A percentile compares a stretch with the other conserved stretches of the same genome.
Conservation (phyloP, 345 rosid species). For the Moricandia moricandioides region DNA sequence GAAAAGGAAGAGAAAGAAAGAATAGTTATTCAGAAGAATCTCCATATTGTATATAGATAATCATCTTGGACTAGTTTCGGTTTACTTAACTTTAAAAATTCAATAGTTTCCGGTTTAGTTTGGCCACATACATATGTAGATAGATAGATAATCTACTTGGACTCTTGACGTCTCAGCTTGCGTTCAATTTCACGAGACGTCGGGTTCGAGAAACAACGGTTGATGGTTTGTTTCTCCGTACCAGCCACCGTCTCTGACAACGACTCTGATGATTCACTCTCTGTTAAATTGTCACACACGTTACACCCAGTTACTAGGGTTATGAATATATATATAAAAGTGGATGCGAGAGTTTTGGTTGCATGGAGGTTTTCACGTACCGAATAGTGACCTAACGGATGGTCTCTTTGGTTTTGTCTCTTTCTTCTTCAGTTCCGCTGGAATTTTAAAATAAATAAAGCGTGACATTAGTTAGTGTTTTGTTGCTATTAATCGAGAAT, state of each 20-base stretch:
- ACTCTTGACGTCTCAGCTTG: conserved; percentile 34
- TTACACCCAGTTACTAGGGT: neutral
- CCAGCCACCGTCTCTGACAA: conserved; percentile 38
- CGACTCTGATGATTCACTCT: conserved; percentile 45
- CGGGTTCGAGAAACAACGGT: conserved; percentile 53
- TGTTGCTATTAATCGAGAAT: neutral
- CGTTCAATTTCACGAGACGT: conserved; percentile 43
- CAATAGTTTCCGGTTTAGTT: too few relatives aligned
- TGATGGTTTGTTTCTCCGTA: conserved; percentile 29
- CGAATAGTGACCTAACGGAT: conserved; percentile 74
- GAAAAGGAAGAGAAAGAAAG: too few relatives aligned
- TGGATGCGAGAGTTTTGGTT: neutral
- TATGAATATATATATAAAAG: neutral
- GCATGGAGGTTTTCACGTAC: conserved; percentile 32
- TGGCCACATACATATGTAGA: too few relatives aligned
- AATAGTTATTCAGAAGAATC: too few relatives aligned
- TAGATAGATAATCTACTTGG: neutral
- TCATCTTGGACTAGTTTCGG: too few relatives aligned
- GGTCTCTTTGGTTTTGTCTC: conserved; percentile 62
- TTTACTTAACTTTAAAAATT: too few relatives aligned
- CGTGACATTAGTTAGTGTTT: neutral
- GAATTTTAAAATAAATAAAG: neutral
- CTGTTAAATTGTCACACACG: conserved; percentile 30
- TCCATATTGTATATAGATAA: too few relatives aligned
- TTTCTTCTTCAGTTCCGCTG: conserved; percentile 79